Evolutionary conservation across 108 stramenopile genomes (phyloP).

Genomic region (Seminavis robusta): DNA sequence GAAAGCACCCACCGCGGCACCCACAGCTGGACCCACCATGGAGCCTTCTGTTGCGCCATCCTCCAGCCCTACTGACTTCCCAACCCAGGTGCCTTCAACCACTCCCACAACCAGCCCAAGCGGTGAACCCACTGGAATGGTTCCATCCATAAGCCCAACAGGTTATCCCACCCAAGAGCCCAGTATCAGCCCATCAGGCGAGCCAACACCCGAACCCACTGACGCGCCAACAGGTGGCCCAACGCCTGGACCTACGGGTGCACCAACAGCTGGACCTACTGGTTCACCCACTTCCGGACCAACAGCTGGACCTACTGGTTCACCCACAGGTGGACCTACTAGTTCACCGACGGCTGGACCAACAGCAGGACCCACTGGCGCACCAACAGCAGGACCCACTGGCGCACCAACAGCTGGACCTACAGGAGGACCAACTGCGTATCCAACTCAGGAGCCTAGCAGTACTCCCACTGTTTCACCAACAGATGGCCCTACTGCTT

Average conservation of each 20-base stretch:
- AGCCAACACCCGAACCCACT: background rate
- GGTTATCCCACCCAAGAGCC: background rate
- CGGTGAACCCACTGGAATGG: no score
- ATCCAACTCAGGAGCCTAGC: constrained; percentile 8
- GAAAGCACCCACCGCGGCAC: background rate
- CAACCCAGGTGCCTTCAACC: no score
- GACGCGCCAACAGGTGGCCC: background rate
- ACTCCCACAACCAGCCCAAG: no score
- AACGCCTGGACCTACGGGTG: constrained; percentile 1
- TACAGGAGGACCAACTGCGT: constrained; percentile 3
- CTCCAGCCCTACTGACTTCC: no score
- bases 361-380: constrained; percentile 8
- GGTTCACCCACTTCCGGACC: background rate
- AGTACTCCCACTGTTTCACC: background rate
- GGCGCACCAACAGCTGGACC: constrained; percentile 13
- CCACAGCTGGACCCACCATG: background rate
- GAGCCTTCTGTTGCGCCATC: background rate
- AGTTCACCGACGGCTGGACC: constrained; percentile 1
- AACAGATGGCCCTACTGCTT: constrained; percentile 5
- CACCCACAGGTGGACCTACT: no score
- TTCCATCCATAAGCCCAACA: background rate
- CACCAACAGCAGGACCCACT: constrained; percentile 2
- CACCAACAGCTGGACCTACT: background rate
- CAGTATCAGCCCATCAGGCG: background rate
- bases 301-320: constrained; percentile 5